Conservation (phyloP, 495 filamentous ascomycete species). For the Hyaloscypha hepaticicola region DNA sequence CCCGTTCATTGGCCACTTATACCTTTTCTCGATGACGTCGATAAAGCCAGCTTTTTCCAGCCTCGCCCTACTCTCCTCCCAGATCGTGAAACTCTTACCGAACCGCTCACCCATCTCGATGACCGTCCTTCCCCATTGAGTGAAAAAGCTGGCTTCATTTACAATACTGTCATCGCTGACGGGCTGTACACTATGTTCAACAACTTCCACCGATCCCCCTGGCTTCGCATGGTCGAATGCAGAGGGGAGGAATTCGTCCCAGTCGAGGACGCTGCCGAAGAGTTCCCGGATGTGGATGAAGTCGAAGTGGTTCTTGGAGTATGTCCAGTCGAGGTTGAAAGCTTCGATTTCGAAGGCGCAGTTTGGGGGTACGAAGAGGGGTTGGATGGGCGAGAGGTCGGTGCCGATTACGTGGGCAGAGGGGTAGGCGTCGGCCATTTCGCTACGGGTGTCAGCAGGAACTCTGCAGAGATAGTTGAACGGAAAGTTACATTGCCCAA, state of each 20-base stretch:
- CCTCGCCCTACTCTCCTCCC: conserved; percentile 30
- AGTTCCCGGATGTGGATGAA: conserved; percentile 56
- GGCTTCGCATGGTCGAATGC: conserved; percentile 34
- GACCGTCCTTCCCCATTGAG: conserved; percentile 29
- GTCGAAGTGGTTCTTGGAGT: conserved; percentile 39
- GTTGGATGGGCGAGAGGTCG: conserved; percentile 51
- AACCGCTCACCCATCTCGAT: conserved; percentile 19
- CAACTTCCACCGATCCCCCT: conserved; percentile 37
- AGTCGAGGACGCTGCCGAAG: conserved; percentile 50
- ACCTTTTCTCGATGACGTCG: conserved; percentile 43
- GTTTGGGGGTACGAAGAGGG: conserved; percentile 43
- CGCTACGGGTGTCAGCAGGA: conserved; percentile 25
- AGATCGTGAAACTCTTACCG: conserved; percentile 27
- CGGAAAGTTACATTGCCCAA: conserved; percentile 40
- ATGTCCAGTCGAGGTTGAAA: conserved; percentile 45
- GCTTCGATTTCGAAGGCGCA: conserved; percentile 55
- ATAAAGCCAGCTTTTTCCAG: conserved; percentile 57
- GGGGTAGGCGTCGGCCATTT: conserved; percentile 41
- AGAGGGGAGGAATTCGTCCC: conserved; percentile 44
- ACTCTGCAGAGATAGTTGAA: neutral
- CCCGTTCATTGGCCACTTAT: conserved; percentile 45
- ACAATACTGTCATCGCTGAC: conserved; percentile 20
- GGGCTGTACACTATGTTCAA: conserved; percentile 19
- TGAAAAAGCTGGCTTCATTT: conserved; percentile 34
- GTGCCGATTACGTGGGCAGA: conserved; percentile 40